These are phyloP conservation scores for Miscanthus lutarioriparius DNA, from an alignment of 176 grass and related monocot species.

Conservation along the genomic window DNA sequence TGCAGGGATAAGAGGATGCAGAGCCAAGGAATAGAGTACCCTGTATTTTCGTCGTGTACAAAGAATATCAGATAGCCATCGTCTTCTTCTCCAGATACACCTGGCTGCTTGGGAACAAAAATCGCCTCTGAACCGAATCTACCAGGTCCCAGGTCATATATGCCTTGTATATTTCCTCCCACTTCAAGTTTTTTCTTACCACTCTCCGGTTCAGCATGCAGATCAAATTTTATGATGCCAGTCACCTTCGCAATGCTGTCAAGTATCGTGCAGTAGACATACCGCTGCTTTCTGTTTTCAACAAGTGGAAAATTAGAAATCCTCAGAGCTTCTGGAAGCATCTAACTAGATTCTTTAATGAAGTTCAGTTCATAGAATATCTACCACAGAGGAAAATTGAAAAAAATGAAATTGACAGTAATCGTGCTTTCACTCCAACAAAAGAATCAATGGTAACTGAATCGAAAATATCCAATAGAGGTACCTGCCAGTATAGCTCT, in stretches of 20 bases:
- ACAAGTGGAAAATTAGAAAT: constrained; percentile 7
- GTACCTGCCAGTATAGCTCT: constrained; percentile 86
- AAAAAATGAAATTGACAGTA: background rate
- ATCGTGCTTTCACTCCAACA: background rate
- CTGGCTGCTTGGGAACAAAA: constrained; percentile 72
- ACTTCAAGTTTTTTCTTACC: constrained; percentile 75
- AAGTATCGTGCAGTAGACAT: constrained; percentile 71
- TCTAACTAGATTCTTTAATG: background rate
- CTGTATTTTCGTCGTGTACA: constrained; percentile 85
- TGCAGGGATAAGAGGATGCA: background rate
- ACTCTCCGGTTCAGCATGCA: constrained; percentile 58
- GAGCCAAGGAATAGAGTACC: constrained; percentile 47
- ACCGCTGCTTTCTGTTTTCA: constrained; percentile 68
- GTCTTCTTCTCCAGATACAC: constrained; percentile 72
- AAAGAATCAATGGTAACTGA: background rate
- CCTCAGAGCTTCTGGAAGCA: background rate
- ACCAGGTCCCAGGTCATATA: constrained; percentile 71
- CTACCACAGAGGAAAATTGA: background rate
- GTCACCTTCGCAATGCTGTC: constrained; percentile 68
- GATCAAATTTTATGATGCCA: constrained; percentile 85
- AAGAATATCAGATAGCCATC: constrained; percentile 91
- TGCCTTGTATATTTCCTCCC: constrained; percentile 76
- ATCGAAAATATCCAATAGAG: background rate
- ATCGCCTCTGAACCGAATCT: constrained; percentile 86
- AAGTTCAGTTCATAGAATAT: background rate